Evolutionary conservation across 306 rosid genomes (phyloP).

Genomic region (Medicago ruthenica): DNA sequence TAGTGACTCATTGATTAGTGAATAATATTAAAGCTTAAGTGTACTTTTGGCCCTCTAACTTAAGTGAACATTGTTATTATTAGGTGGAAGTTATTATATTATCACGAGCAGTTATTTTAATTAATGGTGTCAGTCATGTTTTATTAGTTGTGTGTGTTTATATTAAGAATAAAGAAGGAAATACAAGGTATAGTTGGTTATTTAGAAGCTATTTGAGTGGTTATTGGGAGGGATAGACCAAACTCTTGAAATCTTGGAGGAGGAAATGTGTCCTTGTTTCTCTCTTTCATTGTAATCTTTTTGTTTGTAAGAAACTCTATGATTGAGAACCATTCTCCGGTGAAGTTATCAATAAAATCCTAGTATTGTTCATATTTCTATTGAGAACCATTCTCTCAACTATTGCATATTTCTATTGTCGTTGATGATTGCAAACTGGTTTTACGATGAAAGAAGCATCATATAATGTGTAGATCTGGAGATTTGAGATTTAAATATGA

Average conservation of each 20-base stretch:
- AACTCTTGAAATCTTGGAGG: background rate
- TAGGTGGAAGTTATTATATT: no score
- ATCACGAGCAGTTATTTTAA: background rate
- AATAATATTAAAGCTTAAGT: no score
- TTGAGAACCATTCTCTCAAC: background rate
- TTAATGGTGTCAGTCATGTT: no score
- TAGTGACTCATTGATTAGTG: no score
- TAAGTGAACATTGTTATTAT: no score
- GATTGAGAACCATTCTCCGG: background rate
- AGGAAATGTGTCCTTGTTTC: background rate
- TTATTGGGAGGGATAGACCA: background rate
- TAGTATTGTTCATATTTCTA: background rate
- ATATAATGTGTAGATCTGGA: no score
- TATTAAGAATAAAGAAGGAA: background rate
- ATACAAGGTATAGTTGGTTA: background rate
- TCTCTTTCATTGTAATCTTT: background rate
- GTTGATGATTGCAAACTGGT: no score
- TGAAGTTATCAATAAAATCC: background rate
- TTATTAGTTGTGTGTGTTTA: background rate
- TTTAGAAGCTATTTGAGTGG: background rate
- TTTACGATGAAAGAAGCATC: no score
- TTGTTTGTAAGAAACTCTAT: background rate
- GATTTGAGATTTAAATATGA: no score
- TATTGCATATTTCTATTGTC: no score
- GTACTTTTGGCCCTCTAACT: no score